Percentiles rank a stretch among this genome's conserved stretches.
Evolutionary conservation across 2,329 filamentous ascomycete species (phyloP).

Genomic region (Arthrobotrys conoides): DNA sequence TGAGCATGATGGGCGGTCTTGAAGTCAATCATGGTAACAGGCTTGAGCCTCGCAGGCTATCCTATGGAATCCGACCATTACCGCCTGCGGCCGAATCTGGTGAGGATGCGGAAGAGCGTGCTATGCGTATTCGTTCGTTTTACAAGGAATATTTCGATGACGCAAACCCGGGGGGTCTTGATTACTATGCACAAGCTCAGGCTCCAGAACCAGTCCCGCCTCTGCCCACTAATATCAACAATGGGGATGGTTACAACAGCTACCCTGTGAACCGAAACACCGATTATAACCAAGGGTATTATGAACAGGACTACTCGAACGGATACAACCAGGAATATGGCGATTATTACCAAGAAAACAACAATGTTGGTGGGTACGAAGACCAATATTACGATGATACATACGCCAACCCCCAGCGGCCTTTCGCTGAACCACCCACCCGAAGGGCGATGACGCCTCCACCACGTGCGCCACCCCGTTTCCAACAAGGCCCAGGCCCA

Average conservation of each 20-base stretch:
- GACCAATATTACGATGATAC: constrained; percentile 75
- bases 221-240: constrained; percentile 3
- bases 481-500: constrained; percentile 66
- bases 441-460: constrained; percentile 97
- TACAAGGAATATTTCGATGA: constrained; percentile 99
- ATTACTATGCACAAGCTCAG: constrained; percentile 53
- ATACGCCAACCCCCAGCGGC: constrained; percentile 72
- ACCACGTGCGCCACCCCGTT: constrained; percentile 72
- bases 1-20: constrained; percentile 65
- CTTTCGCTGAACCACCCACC: constrained; percentile 86
- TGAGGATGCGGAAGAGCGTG: constrained; percentile 93
- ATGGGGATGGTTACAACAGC: constrained; percentile 60
- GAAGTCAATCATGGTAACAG: constrained; percentile 70
- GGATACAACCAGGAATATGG: constrained; percentile 62
- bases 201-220: constrained; percentile 26
- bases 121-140: constrained; percentile 97
- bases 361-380: constrained; percentile 62
- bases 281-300: constrained; percentile 66
- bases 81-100: constrained; percentile 84
- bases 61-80: constrained; percentile 83
- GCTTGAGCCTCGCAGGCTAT: constrained; percentile 75
- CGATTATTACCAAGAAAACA: constrained; percentile 78
- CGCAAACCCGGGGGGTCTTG: constrained; percentile 61
- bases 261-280: constrained; percentile 66
- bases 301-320: constrained; percentile 53